A percentile compares a stretch with the other conserved stretches of the same genome.
These are phyloP conservation scores for Penicillium concentricum DNA, from an alignment of 2,329 filamentous ascomycete genomes.

Conservation along the genomic window DNA sequence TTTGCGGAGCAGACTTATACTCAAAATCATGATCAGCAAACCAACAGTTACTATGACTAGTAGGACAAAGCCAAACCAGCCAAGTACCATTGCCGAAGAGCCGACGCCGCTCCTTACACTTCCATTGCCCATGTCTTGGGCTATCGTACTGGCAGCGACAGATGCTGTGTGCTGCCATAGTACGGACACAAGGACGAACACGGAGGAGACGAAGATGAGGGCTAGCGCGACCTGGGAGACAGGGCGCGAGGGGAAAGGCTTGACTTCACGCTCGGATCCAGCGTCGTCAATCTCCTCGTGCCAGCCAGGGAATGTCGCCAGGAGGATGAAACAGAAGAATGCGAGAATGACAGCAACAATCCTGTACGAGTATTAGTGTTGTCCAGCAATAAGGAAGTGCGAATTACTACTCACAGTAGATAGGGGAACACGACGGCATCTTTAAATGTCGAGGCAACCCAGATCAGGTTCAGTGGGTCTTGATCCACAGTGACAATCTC, in stretches of 20 bases:
- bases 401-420: slow-evolving; percentile 70
- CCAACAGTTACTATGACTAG: slow-evolving; percentile 96
- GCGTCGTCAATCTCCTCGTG: slow-evolving; percentile 82
- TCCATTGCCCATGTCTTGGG: slow-evolving; percentile 88
- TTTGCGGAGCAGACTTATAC: slow-evolving; percentile 75
- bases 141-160: slow-evolving; percentile 89
- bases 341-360: slow-evolving; percentile 98
- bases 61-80: slow-evolving; percentile 94
- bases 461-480: slow-evolving; percentile 94
- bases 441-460: slow-evolving; percentile 96
- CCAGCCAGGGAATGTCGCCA: slow-evolving; percentile 97
- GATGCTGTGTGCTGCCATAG: slow-evolving; percentile 79
- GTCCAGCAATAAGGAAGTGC: background rate
- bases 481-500: slow-evolving; percentile 86
- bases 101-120: slow-evolving; percentile 83
- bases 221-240: slow-evolving; percentile 91
- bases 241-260: slow-evolving; percentile 86
- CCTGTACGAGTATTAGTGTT: slow-evolving; percentile 45
- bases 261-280: slow-evolving; percentile 84
- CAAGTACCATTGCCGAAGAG: slow-evolving; percentile 93
- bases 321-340: slow-evolving; percentile 90
- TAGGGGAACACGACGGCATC: slow-evolving; percentile 98
- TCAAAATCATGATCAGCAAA: slow-evolving; percentile 92
- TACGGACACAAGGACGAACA: slow-evolving; percentile 66
- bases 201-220: slow-evolving; percentile 74